Evolutionary conservation across 208 protist genomes (phyloP).

Genomic region (Acanthamoeba sp.): DNA sequence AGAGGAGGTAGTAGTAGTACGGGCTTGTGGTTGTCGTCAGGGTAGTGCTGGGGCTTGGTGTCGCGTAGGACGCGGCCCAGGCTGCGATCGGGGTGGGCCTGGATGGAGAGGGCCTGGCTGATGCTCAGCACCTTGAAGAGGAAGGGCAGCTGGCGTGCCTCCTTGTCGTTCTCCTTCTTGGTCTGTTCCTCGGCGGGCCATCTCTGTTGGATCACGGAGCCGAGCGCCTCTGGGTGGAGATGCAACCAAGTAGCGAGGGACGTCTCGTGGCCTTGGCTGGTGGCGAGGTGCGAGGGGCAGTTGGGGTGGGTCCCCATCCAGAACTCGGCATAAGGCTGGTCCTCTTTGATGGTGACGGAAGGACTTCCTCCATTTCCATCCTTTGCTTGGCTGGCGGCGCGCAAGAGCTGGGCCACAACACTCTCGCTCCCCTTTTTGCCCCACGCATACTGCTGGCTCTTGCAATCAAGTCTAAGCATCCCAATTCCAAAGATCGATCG

Average conservation of each 20-base stretch:
- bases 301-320: constrained; percentile 98
- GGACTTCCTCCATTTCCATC: constrained; percentile 1
- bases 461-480: constrained; percentile 33
- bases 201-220: not conserved
- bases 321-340: constrained; percentile 94
- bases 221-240: not conserved
- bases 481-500: not conserved
- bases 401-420: constrained; percentile 38
- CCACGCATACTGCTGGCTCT: constrained; percentile 62
- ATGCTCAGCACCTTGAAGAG: constrained; percentile 98
- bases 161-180: constrained; percentile 85
- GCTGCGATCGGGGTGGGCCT: constrained; percentile 97
- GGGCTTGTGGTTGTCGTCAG: constrained; percentile 99
- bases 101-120: constrained; percentile 96
- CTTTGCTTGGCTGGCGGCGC: not conserved
- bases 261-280: not conserved
- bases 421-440: constrained; percentile 48
- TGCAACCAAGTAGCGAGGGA: constrained; percentile 32
- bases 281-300: constrained; percentile 90
- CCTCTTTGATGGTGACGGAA: constrained; percentile 23
- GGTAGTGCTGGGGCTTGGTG: constrained; percentile 95
- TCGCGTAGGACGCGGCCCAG: constrained; percentile 94
- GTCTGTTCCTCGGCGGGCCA: constrained; percentile 77
- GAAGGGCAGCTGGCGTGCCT: constrained; percentile 93
- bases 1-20: constrained; percentile 84